Evolutionary conservation across 1,284 basidiomycete species (phyloP), one percentile per base, ranked within the genome.

Genomic region (Ustilago trichophora): DNA sequence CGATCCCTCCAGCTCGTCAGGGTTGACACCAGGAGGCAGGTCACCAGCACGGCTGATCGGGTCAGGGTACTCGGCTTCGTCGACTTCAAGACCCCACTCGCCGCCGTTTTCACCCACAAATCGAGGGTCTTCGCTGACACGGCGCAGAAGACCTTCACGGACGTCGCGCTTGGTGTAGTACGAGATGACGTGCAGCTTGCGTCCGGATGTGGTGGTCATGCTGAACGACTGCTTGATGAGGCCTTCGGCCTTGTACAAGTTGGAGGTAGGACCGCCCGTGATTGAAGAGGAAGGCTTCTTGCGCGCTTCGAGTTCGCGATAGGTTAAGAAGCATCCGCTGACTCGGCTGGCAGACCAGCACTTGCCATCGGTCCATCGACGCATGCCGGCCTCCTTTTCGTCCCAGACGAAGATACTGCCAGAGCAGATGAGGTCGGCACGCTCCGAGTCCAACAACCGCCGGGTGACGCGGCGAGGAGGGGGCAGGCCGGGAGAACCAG

Each of bases 271-370:
- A 15, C 70, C 75, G 6, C 62, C 73, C 13, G 66, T 72, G 42
- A 63, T 52, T 43, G 66, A 57, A 13, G 65, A 72, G 6, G 67
- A 66, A 2, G 65, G 60, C 60, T 75, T 76, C 62, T 80, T 80
- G 25, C 77, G 67, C 10, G 75, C 69, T 37, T 81, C 80, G 19
- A 82, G 73, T 54, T 82, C 80, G 3, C 80, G 72, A 56, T 85
- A 85, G 18, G 83, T 83, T 12, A 85, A 72, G 72, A 84, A 85
- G 46, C 83, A 84, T 13, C 83, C 83, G 34, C 83, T 83, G 7
- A 85, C 84, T 25, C 84, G 75, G 18, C 83, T 84, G 12, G 84
- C 84, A 34, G 83, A 83, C 84, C 84, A 85, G 41, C 83, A 78
- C 33, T 82, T 76, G 6, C 84, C 84, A 66, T 85, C 84, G 6